Evolutionary conservation across 306 rosid genomes (phyloP).

Genomic region (Senna siamea): DNA sequence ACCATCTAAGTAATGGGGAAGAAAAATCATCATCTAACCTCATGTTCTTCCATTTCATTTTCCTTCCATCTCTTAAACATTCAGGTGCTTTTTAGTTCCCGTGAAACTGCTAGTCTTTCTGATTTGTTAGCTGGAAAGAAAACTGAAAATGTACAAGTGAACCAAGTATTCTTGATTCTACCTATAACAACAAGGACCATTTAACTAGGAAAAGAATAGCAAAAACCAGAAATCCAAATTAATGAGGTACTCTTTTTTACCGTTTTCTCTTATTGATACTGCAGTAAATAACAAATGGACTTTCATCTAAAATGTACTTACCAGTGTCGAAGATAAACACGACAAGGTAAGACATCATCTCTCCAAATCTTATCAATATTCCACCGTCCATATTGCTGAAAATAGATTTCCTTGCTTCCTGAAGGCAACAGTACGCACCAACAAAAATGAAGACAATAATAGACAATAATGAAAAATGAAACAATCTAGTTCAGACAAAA

Average conservation of each 20-base stretch:
- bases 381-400: slow-evolving; percentile 75
- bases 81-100: no score
- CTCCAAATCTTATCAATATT: slow-evolving; percentile 85
- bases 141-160: slow-evolving; percentile 2
- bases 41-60: no score
- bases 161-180: slow-evolving; percentile 2
- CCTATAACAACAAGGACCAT: slow-evolving; percentile 2
- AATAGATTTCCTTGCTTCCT: slow-evolving; percentile 78
- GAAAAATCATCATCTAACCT: no score
- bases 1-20: background rate
- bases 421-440: slow-evolving; percentile 29
- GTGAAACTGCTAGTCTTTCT: no score
- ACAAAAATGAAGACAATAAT: slow-evolving; percentile 17
- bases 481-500: slow-evolving; percentile 27
- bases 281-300: background rate
- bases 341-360: slow-evolving; percentile 93
- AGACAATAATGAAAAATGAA: slow-evolving; percentile 19
- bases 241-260: background rate
- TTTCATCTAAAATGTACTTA: slow-evolving; percentile 45
- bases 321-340: slow-evolving; percentile 94
- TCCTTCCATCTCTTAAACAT: no score
- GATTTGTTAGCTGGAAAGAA: slow-evolving; percentile 25
- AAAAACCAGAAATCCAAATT: slow-evolving; percentile 5
- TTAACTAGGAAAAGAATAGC: slow-evolving; percentile 17
- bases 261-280: background rate